Evolutionary conservation across 2,329 filamentous ascomycete genomes (phyloP), one percentile per base, ranked within the genome.

Genomic region (Cladosporium sp.): DNA sequence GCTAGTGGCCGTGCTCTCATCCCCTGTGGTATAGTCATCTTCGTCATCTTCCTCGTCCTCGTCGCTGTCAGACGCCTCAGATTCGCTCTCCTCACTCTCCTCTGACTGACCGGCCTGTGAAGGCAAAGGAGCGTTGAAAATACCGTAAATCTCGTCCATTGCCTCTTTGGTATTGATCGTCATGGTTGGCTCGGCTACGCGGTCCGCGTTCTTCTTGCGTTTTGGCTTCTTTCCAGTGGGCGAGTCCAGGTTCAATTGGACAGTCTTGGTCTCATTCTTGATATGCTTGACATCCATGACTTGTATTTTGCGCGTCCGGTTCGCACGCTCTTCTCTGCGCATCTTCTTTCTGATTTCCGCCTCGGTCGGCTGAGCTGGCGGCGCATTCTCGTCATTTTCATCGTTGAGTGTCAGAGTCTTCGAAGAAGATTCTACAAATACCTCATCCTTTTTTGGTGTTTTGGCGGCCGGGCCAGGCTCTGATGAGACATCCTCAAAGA

Each of bases 81-180:
- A 83, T 28, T 83, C 85, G 0, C 79, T 76, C 8, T 52, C 53
- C 10, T 62, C 61, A 2, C 49, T 55, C 14, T 63, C 60, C 26
- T 63, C 60, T 16, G 61, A 56, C 46, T 79, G 76, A 35, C 80
- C 79, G 1, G 80, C 76, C 21, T 79, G 78, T 37, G 81, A 80
- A 68, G 85, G 84, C 40, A 94, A 78, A 1, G 95, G 94, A 66
- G 95, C 91, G 73, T 95, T 98, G 80, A 98, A 99, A 57, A 99
- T 92, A 66, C 93, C 93, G 73, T 98, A 98, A 62, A 99, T 97
- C 72, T 99, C 95, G 72, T 98, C 93, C 68, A 94, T 97, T 5
- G 95, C 95, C 69, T 95, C 94, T 72, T 88, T 91, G 14, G 95
- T 99, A 75, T 98, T 93, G 70, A 99, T 87, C 0, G 95, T 99